These are phyloP conservation scores for Fusarium stilboides DNA, from an alignment of 2,329 filamentous ascomycete species.

Conservation along the genomic window DNA sequence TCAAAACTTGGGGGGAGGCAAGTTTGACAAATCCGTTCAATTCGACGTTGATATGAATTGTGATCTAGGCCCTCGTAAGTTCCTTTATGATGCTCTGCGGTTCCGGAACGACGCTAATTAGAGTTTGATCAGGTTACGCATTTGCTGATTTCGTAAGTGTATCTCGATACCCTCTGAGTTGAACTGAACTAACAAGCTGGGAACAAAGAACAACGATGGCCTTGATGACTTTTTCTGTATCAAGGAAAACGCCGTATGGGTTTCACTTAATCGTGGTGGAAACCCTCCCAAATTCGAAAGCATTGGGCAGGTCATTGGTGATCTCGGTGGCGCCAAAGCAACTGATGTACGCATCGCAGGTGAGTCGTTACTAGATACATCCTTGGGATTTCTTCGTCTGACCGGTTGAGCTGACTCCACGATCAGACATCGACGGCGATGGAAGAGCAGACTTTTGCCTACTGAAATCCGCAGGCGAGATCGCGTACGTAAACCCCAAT, in stretches of 20 bases:
- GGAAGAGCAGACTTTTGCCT: conserved; percentile 4
- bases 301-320: not conserved
- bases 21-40: not conserved
- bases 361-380: not conserved
- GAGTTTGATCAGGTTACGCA: not conserved
- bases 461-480: not conserved
- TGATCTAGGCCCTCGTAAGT: conserved; percentile 1
- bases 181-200: not conserved
- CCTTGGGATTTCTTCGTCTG: too few species aligned
- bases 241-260: not conserved
- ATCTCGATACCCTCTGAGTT: rapidly evolving
- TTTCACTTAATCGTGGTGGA: not conserved
- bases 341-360: conserved; percentile 1
- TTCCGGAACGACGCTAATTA: not conserved
- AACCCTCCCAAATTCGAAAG: conserved; percentile 3
- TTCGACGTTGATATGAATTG: conserved; percentile 1
- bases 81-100: not conserved
- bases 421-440: not conserved
- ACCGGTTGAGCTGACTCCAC: not conserved
- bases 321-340: not conserved
- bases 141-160: conserved; percentile 2
- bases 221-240: conserved; percentile 9
- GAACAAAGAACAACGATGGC: not conserved
- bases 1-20: not conserved
- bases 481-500: not conserved